Percentiles rank a stretch among this genome's conserved stretches.
Conservation (phyloP, 148 eudicot genomes). For the Fagopyrum homotropicum region DNA sequence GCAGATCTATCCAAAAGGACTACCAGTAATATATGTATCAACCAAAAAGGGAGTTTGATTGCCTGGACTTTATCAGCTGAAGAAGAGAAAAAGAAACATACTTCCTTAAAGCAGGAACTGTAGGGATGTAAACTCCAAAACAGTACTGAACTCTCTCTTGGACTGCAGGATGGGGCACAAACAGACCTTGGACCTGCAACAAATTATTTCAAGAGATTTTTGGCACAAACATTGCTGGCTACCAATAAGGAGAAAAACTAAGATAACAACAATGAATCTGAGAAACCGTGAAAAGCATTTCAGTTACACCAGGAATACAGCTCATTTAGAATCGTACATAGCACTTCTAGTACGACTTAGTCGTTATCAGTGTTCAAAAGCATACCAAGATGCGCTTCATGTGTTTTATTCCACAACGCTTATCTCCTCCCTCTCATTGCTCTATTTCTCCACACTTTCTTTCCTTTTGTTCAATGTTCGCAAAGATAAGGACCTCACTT, state of each 20-base stretch:
- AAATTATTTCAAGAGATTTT: not conserved
- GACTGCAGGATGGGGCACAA: slow-evolving; percentile 48
- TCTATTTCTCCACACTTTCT: not conserved
- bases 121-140: slow-evolving; percentile 67
- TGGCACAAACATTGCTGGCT: not conserved
- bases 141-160: slow-evolving; percentile 51
- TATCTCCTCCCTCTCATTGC: not conserved
- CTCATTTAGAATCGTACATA: not conserved
- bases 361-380: not conserved
- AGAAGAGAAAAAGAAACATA: slow-evolving; percentile 20
- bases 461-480: not conserved
- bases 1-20: not conserved
- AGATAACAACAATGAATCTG: not conserved
- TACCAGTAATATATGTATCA: not conserved
- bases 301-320: not conserved
- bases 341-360: not conserved
- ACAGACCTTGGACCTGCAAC: slow-evolving; percentile 60
- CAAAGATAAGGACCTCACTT: not conserved
- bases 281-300: not conserved
- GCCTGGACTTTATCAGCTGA: not conserved
- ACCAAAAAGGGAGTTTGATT: not conserved
- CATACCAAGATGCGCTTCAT: not conserved
- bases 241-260: not conserved
- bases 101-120: slow-evolving; percentile 80
- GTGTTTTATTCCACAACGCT: not conserved